Conservation (phyloP, 345 rosid species). For the Barbarea vulgaris region DNA sequence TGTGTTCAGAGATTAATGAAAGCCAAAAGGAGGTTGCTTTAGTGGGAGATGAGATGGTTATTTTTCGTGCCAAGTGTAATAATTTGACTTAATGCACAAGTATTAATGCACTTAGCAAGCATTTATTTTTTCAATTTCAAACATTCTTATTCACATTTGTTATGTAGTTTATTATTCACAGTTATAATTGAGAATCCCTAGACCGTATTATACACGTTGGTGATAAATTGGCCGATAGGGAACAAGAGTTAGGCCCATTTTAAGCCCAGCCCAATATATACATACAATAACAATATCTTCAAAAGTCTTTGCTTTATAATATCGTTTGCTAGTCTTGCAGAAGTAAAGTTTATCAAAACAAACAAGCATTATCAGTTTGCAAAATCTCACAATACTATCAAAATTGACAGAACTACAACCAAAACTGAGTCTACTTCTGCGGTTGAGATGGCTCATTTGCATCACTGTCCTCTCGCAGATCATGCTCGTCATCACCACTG, state of each 20-base stretch:
- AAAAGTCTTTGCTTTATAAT: neutral
- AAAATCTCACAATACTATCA: conserved; percentile 28
- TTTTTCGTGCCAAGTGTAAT: conserved; percentile 42
- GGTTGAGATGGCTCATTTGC: conserved; percentile 17
- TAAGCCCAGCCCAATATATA: neutral
- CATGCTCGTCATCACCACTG: conserved; percentile 37
- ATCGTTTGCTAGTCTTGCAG: neutral
- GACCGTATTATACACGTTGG: neutral
- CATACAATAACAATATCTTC: neutral
- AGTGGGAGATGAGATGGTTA: conserved; percentile 17
- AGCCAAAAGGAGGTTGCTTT: conserved; percentile 30
- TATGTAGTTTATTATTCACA: neutral
- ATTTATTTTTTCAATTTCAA: conserved; percentile 7
- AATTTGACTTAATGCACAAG: conserved; percentile 41
- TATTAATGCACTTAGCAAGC: conserved; percentile 28
- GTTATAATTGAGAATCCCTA: neutral
- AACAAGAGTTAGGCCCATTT: neutral
- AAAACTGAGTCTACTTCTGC: conserved; percentile 4
- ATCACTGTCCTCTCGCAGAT: conserved; percentile 17
- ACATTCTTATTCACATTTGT: conserved; percentile 38
- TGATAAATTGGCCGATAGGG: neutral
- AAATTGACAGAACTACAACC: conserved; percentile 28
- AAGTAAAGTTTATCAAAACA: conserved; percentile 26
- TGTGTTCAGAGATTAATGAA: conserved; percentile 17
- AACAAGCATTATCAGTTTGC: conserved; percentile 8